Evolutionary conservation across 1,284 basidiomycete genomes (phyloP), one percentile per base, ranked within the genome.

Genomic region (Ceratobasidium theobromae): DNA sequence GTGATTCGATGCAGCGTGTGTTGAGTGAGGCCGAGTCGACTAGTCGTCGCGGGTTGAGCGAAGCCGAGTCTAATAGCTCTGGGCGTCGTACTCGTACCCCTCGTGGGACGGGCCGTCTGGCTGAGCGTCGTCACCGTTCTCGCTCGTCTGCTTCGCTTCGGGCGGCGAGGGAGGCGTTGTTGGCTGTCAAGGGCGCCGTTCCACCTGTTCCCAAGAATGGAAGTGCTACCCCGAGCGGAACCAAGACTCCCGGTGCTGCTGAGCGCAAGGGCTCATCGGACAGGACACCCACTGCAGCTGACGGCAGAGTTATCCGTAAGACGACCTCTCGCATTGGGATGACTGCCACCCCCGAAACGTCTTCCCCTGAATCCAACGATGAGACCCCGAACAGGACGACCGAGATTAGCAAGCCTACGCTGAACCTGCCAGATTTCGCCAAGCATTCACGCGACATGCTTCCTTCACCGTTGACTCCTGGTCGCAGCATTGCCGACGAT

Each of bases 1-100:
- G 46, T 18, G 58, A 62, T 21, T 62, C 58, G 46, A 66, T 53
- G 16, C 58, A 64, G 49, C 66, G 69, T 30, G 48, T 64, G 33
- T 35, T 68, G 51, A 55, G 51, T 33, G 51, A 67, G 25, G 53
- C 45, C 48, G 35, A 62, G 9, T 58, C 65, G 28, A 46, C 49
- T 43, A 43, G 32, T n/a, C 52, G 53, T 18, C 40, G 46, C 45
- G 46, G 41, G 9, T 25, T 33, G 27, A 46, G 45, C 14, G 48
- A 62, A 35, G 46, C 45, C 23, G 58, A 62, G 18, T 40, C 58
- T 18, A 48, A 8, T n/a, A 45, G 43, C 18, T 9, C 43, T 14
- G 18, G 23, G 14, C 52, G 53, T 28, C 68, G 68, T 40, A 32
- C 52, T 14, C 55, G 68, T 23, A 46, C 66, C 6, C 52, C 58